Conservation (phyloP, 208 protist genomes). For the Trypanosoma lewisi region DNA sequence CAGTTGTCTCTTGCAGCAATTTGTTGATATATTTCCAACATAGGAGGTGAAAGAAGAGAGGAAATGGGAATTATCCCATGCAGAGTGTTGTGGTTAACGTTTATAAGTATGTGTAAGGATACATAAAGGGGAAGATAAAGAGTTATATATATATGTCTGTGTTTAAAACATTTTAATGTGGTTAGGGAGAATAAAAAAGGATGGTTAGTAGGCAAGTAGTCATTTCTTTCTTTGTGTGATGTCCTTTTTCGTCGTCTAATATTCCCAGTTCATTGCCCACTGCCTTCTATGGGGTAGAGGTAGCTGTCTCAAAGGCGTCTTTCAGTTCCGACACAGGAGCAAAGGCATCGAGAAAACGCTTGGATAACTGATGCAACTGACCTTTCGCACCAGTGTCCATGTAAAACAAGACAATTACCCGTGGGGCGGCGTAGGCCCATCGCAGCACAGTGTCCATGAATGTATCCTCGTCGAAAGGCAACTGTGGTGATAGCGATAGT, state of each 20-base stretch:
- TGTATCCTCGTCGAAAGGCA: constrained; percentile 37
- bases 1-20: too few species aligned
- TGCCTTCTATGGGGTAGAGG: not conserved
- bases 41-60: too few species aligned
- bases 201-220: too few species aligned
- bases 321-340: constrained; percentile 8
- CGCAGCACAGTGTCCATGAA: constrained; percentile 48
- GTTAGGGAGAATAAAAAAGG: too few species aligned
- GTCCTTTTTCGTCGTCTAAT: not conserved
- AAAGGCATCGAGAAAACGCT: constrained; percentile 23
- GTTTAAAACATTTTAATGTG: too few species aligned
- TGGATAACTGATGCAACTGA: constrained; percentile 3
- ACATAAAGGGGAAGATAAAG: not conserved
- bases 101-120: not conserved
- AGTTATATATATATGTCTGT: not conserved
- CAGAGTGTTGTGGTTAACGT: not conserved
- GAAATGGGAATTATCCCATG: not conserved
- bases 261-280: not conserved
- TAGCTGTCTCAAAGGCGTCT: constrained; percentile 6
- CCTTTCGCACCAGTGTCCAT: not conserved
- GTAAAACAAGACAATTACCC: constrained; percentile 31
- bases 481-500: constrained; percentile 18
- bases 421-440: constrained; percentile 39
- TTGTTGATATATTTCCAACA: too few species aligned
- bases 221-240: not conserved